phyloP scores from a whole-genome alignment of 768 basidiomycete genomes.

The Zangia roseola region DNA sequence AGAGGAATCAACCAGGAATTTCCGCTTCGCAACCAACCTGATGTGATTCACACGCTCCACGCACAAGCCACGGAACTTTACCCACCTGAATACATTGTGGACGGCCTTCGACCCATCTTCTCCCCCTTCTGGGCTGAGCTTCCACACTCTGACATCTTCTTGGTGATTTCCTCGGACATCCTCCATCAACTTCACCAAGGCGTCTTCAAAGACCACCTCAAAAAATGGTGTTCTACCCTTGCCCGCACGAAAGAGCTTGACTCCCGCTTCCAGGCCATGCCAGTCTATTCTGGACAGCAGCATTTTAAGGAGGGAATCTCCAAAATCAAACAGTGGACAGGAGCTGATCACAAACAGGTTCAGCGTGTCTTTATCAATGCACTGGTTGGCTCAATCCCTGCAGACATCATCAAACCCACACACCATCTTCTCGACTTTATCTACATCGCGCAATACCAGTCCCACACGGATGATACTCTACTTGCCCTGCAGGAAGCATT shows the following conservation, averaged over 20 bases:
- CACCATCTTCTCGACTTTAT: too few relatives aligned
- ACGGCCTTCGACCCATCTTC: neutral
- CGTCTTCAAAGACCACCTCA: conserved; percentile 1
- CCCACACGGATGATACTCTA: too few relatives aligned
- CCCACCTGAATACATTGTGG: neutral
- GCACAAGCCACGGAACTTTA: neutral
- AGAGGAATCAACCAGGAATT: neutral
- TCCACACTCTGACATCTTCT: neutral
- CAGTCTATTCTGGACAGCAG: neutral
- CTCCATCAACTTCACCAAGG: conserved; percentile 3
- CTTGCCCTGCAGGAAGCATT: too few relatives aligned
- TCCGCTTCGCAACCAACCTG: neutral
- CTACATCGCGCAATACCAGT: too few relatives aligned
- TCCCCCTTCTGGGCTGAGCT: conserved; percentile 3
- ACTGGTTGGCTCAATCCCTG: neutral
- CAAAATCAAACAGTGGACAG: neutral
- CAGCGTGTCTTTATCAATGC: neutral
- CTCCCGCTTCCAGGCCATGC: neutral
- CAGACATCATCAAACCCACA: too few relatives aligned
- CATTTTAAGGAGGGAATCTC: neutral
- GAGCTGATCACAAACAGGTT: neutral
- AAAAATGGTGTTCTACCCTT: neutral
- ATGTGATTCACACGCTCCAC: neutral
- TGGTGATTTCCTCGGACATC: neutral
- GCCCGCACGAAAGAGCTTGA: neutral